phyloP scores from a whole-genome alignment of 768 basidiomycete genomes.

The Guyanaporus albipodus region DNA sequence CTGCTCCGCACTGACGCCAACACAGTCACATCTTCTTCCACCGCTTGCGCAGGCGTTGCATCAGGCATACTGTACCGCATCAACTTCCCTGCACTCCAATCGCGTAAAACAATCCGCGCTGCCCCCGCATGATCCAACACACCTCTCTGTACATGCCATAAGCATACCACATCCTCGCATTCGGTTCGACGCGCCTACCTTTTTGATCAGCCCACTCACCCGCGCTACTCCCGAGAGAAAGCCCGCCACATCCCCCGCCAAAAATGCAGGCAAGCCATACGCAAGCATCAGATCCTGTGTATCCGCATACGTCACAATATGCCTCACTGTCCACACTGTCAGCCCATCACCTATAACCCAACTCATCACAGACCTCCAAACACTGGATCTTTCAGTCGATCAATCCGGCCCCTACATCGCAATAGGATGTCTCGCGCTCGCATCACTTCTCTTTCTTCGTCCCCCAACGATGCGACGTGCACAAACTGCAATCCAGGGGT shows the following conservation, averaged over 20 bases:
- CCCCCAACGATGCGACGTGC: constrained; percentile 36
- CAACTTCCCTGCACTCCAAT: constrained; percentile 78
- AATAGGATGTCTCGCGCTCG: constrained; percentile 69
- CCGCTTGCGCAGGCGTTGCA: constrained; percentile 9
- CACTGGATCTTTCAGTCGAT: constrained; percentile 77
- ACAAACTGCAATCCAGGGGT: constrained; percentile 75
- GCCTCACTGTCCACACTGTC: constrained; percentile 44
- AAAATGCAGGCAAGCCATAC: constrained; percentile 80
- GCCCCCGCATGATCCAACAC: constrained; percentile 69
- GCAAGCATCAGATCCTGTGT: constrained; percentile 86
- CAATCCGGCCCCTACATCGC: constrained; percentile 76
- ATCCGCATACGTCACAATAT: constrained; percentile 65
- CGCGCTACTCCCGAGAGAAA: constrained; percentile 80
- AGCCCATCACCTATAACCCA: constrained; percentile 7
- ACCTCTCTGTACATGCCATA: constrained; percentile 52
- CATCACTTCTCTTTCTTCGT: constrained; percentile 20
- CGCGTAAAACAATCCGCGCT: constrained; percentile 73
- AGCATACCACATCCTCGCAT: constrained; percentile 4
- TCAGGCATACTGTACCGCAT: constrained; percentile 66
- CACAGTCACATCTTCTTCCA: constrained; percentile 44
- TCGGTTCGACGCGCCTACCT: constrained; percentile 41
- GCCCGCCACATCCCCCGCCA: constrained; percentile 57
- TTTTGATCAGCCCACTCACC: constrained; percentile 69
- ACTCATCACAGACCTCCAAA: constrained; percentile 52
- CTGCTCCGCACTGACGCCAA: constrained; percentile 47